Conservation (phyloP, 23 red algal species). For the Chondrus crispus region DNA sequence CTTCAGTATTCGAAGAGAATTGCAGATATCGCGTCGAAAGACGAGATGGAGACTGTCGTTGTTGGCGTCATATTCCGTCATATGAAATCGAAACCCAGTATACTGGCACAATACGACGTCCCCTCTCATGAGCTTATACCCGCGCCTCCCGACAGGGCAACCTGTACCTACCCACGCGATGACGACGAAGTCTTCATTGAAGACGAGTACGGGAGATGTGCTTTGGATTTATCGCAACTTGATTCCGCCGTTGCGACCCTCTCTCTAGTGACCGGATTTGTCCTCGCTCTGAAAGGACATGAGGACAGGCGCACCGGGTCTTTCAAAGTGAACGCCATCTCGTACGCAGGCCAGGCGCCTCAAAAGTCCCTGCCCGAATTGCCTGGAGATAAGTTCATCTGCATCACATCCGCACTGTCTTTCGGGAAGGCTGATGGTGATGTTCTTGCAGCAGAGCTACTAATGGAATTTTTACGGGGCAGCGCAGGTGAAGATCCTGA, state of each 20-base stretch:
- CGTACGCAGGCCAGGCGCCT: slow-evolving; percentile 6
- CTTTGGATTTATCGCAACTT: slow-evolving; percentile 33
- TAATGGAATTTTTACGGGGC: slow-evolving; percentile 44
- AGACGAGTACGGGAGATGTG: slow-evolving; percentile 51
- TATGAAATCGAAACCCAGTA: slow-evolving; percentile 53
- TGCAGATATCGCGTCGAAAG: neutral
- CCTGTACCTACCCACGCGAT: neutral
- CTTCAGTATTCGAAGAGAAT: slow-evolving; percentile 25
- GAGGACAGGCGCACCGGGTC: slow-evolving; percentile 34
- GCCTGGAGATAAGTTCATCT: neutral
- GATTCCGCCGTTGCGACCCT: neutral
- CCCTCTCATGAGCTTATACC: slow-evolving; percentile 51
- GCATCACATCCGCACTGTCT: slow-evolving; percentile 39
- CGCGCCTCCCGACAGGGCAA: slow-evolving; percentile 22
- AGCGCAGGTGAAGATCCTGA: slow-evolving; percentile 12
- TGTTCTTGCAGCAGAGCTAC: neutral
- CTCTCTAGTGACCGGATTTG: slow-evolving; percentile 36
- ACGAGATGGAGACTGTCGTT: slow-evolving; percentile 23
- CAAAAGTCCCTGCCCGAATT: slow-evolving; percentile 2
- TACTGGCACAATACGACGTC: slow-evolving; percentile 57
- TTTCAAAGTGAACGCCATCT: slow-evolving; percentile 37
- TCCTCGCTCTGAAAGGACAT: slow-evolving; percentile 37
- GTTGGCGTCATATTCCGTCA: slow-evolving; percentile 62
- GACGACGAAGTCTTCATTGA: slow-evolving; percentile 43
- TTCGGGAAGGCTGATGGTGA: neutral